Base-by-base conservation (phyloP, 2,329 filamentous ascomycete species). In the Fusarium sp. region DNA sequence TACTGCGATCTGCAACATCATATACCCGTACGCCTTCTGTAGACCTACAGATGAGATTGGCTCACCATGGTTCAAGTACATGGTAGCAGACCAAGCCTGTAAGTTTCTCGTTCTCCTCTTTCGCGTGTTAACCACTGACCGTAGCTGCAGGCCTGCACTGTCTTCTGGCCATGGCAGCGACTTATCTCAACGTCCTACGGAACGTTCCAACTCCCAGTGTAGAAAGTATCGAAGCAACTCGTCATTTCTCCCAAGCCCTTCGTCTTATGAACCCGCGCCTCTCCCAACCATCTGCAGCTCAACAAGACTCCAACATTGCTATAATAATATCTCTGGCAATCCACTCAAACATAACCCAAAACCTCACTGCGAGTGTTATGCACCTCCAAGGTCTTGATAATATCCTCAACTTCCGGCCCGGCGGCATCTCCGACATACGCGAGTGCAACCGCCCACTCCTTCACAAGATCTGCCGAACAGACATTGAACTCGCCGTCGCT, bases 161-260 rank as follows among this genome's bases (percentile, higher is more conserved):
- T 39, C 58, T 76, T 8, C 71, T 76, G 22, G 74, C 69, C 1
- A 76, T 75, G 74, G 56, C 63, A 16, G 66, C 71, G 39, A 74
- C 74, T 5, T 73, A 71, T 20, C 59, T 74, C 20, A 63, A 62
- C 22, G 39, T 76, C 50, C 65, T 76, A 35, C 48, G 62, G 26
- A 70, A 62, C 38, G 42, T 60, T 7, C 57, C 65, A 20, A 63
- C 44, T 22, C 61, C 64, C 18, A 67, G 61, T 26, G 51, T 63
- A 12, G 74, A 76, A 63, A 68, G 71, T n/a, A 61, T 74, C 10
- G 73, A 76, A 33, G 73, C 73, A 24, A 75, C 69, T 4, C 59
- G 62, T 1, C 74, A 74, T 39, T 76, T 75, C 35, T 74, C 73
- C 3, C 73, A 75, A 48, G 55, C 71, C 1, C 41, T 76, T 39